phyloP scores from a whole-genome alignment of 768 basidiomycete species.

The Boletus rufocinnamomeus region DNA sequence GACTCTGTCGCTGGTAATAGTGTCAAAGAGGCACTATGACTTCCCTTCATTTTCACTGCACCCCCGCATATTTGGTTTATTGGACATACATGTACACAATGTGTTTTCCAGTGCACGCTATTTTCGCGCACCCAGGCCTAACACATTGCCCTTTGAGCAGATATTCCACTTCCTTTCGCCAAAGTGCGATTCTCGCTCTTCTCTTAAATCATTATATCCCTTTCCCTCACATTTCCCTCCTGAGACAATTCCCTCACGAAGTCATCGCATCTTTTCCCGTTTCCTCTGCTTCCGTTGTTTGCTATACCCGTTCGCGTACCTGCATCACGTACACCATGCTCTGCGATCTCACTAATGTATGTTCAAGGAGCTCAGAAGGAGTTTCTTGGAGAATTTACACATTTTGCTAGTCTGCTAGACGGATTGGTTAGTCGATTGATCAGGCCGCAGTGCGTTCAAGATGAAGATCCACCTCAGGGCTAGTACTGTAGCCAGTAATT shows the following conservation, averaged over 20 bases:
- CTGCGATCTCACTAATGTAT: constrained; percentile 36
- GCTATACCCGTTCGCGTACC: constrained; percentile 36
- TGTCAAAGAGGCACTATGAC: constrained; percentile 42
- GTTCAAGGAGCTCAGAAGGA: constrained; percentile 13
- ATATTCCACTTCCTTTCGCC: constrained; percentile 15
- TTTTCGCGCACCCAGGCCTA: constrained; percentile 14
- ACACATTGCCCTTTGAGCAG: constrained; percentile 10
- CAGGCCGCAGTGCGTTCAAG: no score
- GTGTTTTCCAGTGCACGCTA: constrained; percentile 18
- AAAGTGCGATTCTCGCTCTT: constrained; percentile 8
- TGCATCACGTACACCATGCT: constrained; percentile 32
- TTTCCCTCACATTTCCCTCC: constrained; percentile 16
- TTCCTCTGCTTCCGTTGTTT: constrained; percentile 12
- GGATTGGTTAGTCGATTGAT: not conserved
- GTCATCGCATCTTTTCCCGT: constrained; percentile 20
- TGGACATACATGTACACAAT: constrained; percentile 25
- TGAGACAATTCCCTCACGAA: not conserved
- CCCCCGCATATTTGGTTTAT: constrained; percentile 21
- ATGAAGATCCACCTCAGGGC: not conserved
- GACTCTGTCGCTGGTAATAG: constrained; percentile 50
- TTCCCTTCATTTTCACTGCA: constrained; percentile 13
- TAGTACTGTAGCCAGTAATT: not conserved
- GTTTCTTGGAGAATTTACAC: constrained; percentile 20
- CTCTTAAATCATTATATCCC: constrained; percentile 17
- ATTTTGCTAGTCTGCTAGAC: not conserved